A percentile compares a stretch with the other conserved stretches of the same genome.
phyloP scores from a whole-genome alignment of 192 early-diverging fungal species.

The Funneliformis geosporum region DNA sequence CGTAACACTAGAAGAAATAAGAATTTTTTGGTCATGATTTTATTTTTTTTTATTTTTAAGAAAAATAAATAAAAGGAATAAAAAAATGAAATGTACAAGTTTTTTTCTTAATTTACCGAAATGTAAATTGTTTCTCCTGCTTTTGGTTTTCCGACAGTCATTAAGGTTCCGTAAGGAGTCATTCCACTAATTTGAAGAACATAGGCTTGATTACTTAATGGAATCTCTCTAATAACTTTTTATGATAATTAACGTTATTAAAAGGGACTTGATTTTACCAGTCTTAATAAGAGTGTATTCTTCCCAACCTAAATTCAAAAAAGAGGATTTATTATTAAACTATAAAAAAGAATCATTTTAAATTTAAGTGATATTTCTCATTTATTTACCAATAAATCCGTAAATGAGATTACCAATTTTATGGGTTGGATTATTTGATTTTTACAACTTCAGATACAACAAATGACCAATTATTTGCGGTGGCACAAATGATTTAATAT shows the following conservation, averaged over 20 bases:
- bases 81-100: too few relatives aligned
- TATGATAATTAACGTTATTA: slow-evolving; percentile 69
- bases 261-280: slow-evolving; percentile 55
- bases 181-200: slow-evolving; percentile 24
- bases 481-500: background rate
- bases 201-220: slow-evolving; percentile 11
- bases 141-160: slow-evolving; percentile 70
- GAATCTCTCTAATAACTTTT: slow-evolving; percentile 65
- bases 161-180: slow-evolving; percentile 44
- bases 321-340: slow-evolving; percentile 32
- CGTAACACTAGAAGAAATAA: too few relatives aligned
- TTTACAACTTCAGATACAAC: slow-evolving; percentile 67
- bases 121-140: too few relatives aligned
- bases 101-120: slow-evolving; percentile 59
- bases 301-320: slow-evolving; percentile 41
- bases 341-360: too few relatives aligned
- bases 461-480: slow-evolving; percentile 48
- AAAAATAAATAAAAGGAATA: too few relatives aligned
- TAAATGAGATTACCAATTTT: slow-evolving; percentile 66
- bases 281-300: slow-evolving; percentile 39
- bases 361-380: too few relatives aligned
- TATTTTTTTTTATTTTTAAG: too few relatives aligned
- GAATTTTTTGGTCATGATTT: too few relatives aligned
- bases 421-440: slow-evolving; percentile 59
- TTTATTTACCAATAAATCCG: slow-evolving; percentile 60